These are phyloP conservation scores for Capronia epimyces DNA, from an alignment of 2,329 filamentous ascomycete species.

Conservation along the genomic window DNA sequence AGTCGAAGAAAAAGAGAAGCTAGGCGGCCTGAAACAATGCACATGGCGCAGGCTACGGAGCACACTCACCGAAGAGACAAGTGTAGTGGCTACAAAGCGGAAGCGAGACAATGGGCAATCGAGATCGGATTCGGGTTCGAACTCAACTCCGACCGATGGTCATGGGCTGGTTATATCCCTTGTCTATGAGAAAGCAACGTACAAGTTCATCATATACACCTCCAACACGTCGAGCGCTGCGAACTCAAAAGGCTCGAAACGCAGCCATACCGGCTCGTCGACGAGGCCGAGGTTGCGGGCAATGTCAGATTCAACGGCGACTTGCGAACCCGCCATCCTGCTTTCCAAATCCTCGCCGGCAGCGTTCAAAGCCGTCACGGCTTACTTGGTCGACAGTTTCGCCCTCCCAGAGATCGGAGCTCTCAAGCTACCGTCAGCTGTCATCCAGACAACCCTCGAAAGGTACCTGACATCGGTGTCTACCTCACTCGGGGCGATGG, in stretches of 20 bases:
- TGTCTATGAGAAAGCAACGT: conserved; percentile 21
- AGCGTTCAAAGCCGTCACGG: conserved; percentile 8
- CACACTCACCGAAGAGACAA: background rate
- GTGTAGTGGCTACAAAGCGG: conserved; percentile 1
- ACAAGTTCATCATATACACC: conserved; percentile 20
- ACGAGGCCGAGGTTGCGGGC: background rate
- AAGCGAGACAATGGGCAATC: conserved; percentile 1
- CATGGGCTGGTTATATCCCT: conserved; percentile 16
- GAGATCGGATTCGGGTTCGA: background rate
- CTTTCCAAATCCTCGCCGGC: conserved; percentile 18
- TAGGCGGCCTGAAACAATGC: conserved; percentile 19
- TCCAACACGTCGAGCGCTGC: background rate
- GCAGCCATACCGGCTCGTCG: conserved; percentile 3
- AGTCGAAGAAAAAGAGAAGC: conserved; percentile 21
- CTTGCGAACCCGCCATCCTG: conserved; percentile 8
- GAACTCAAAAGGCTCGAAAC: background rate
- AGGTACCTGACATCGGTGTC: conserved; percentile 11
- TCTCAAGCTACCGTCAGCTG: conserved; percentile 12
- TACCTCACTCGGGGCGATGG: background rate
- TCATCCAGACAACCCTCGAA: conserved; percentile 16
- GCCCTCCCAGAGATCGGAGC: conserved; percentile 11
- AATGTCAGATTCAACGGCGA: no score
- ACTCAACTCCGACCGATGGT: background rate
- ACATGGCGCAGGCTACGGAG: conserved; percentile 13
- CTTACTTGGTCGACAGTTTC: conserved; percentile 17